phyloP scores from a whole-genome alignment of 306 rosid species.

The Lagenaria siceraria region DNA sequence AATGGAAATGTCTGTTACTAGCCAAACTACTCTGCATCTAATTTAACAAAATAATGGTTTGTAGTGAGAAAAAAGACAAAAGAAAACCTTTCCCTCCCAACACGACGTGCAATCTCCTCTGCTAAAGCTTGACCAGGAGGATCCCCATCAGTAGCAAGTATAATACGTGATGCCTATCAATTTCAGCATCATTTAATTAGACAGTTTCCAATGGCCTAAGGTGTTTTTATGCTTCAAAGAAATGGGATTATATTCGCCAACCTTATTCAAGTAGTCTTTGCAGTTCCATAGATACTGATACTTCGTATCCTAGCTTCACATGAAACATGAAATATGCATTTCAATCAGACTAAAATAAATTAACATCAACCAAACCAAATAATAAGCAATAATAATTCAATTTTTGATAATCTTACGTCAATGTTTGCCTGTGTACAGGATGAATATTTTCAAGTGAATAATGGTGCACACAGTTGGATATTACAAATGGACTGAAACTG shows the following conservation, averaged over 20 bases:
- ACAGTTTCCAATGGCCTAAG: background rate
- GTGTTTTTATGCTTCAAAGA: conserved; percentile 9
- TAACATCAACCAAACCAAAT: conserved; percentile 2
- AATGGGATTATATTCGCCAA: conserved; percentile 16
- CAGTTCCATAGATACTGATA: conserved; percentile 95
- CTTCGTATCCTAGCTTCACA: conserved; percentile 85
- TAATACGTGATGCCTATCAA: conserved; percentile 70
- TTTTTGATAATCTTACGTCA: background rate
- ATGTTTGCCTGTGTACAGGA: background rate
- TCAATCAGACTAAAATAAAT: conserved; percentile 16
- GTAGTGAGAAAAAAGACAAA: background rate
- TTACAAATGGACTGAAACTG: background rate
- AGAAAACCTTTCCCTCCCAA: conserved; percentile 85
- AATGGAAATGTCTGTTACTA: background rate
- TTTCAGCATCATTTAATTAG: conserved; percentile 10
- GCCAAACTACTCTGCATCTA: background rate
- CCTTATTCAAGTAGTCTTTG: conserved; percentile 64
- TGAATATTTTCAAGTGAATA: background rate
- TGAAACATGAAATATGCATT: conserved; percentile 37
- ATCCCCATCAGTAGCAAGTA: conserved; percentile 96
- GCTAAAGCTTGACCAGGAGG: conserved; percentile 94
- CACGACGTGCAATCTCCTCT: conserved; percentile 97
- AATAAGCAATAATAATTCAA: background rate
- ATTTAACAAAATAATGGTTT: background rate
- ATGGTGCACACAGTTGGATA: background rate